Base-by-base conservation (phyloP, 805 yeast species). In the Citeromyces nyonsensis region DNA sequence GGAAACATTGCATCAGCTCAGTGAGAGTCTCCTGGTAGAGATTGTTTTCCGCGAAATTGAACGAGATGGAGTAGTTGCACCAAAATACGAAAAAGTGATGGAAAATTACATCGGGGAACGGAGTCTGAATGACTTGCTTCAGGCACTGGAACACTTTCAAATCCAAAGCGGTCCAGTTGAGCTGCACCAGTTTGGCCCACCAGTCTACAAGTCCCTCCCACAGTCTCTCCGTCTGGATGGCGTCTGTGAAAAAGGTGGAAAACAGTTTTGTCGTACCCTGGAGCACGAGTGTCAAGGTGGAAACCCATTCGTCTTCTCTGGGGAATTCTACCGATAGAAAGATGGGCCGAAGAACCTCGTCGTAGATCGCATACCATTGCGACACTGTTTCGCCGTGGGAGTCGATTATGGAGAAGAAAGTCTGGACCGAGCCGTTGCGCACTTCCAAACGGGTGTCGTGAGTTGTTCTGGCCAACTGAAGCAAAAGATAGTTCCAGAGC, bases 361-460 rank as follows among this genome's bases (percentile, higher is more conserved):
- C 48, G 43, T 73, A 75, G 3, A 86, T 66, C n/a, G 74, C 50
- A 18, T 63, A 54, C 95, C 95, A 85, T 2, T 70, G 57, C 0
- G 73, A 66, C 12, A 73, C 56, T 28, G 58, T 56, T 8, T 51
- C 44, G 1, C 82, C 78, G 48, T 79, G 83, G 3, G 86, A 69
- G 33, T 80, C 83, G 37, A 81, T 61, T 20, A 88, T 75, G 40
- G 86, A 70, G 53, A 84, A 83, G 40, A 86, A 74, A 0, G 95
- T 88, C 47, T 85, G 94, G 10, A 84, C 67, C 0, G 95, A 75
- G 2, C 95, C 95, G 44, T 84, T 85, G 38, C 93, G 65, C 1
- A 88, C 94, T 43, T 85, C 94, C 1, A 75, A 66, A 35, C 94
- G 63, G 3, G 61, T 44, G 40, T 80, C 94, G 18, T 56, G 48